phyloP scores from a whole-genome alignment of 495 filamentous ascomycete genomes.

The Aspergillus ostianus region DNA sequence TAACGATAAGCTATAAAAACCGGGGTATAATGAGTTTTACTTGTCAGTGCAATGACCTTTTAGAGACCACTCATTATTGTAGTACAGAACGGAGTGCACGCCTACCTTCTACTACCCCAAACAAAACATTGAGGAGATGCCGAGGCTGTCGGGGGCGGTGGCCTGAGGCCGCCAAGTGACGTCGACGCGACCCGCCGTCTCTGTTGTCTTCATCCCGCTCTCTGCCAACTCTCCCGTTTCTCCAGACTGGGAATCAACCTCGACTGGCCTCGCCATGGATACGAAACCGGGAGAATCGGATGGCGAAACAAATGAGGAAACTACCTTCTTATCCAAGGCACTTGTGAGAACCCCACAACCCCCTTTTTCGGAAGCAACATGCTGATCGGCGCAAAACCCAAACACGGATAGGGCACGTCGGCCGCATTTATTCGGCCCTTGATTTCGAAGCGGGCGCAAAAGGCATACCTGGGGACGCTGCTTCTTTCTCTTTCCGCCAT shows the following conservation, averaged over 20 bases:
- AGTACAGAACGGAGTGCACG: no score
- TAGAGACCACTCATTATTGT: no score
- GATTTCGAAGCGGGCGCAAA: slow-evolving; percentile 64
- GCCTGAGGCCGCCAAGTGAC: slow-evolving; percentile 9
- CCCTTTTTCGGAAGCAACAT: neutral
- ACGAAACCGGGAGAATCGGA: neutral
- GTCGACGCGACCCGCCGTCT: slow-evolving; percentile 9
- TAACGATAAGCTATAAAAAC: slow-evolving; percentile 44
- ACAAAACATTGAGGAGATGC: no score
- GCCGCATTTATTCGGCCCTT: slow-evolving; percentile 42
- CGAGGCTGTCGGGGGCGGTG: neutral
- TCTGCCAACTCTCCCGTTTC: neutral
- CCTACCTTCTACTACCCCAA: no score
- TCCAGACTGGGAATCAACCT: neutral
- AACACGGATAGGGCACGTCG: slow-evolving; percentile 29
- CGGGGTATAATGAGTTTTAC: slow-evolving; percentile 15
- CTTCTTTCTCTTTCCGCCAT: slow-evolving; percentile 59
- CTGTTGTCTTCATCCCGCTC: neutral
- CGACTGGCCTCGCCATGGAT: neutral
- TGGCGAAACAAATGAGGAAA: neutral
- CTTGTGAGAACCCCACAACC: slow-evolving; percentile 15
- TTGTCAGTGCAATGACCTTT: slow-evolving; percentile 5
- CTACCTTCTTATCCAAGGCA: neutral
- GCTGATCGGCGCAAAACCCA: neutral
- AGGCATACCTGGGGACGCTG: slow-evolving; percentile 68